phyloP scores from a whole-genome alignment of 768 basidiomycete genomes.

The Tricholomella constricta region DNA sequence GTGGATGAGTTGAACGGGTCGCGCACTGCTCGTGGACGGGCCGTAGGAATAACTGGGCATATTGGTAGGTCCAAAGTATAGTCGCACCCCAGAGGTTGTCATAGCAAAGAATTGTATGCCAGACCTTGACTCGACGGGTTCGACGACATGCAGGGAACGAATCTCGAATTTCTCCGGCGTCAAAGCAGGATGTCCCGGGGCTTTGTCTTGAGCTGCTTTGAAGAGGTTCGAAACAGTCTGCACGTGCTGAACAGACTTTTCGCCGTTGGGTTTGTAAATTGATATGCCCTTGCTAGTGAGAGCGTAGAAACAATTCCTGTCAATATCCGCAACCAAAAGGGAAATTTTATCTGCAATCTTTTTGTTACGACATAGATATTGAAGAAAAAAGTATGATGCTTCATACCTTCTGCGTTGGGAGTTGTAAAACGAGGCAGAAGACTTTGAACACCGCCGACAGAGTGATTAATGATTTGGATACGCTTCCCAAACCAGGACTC shows the following conservation, averaged over 20 bases:
- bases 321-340: conserved; percentile 63
- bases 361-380: conserved; percentile 9
- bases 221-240: conserved; percentile 76
- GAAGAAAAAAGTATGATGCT: conserved; percentile 1
- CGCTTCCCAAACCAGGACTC: conserved; percentile 93
- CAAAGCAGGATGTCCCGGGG: conserved; percentile 73
- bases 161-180: conserved; percentile 72
- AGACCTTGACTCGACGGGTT: conserved; percentile 64
- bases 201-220: conserved; percentile 79
- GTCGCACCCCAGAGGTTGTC: conserved; percentile 78
- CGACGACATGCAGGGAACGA: conserved; percentile 67
- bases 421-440: conserved; percentile 75
- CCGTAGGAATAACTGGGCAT: conserved; percentile 54
- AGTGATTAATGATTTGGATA: conserved; percentile 85
- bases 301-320: conserved; percentile 77
- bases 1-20: conserved; percentile 69
- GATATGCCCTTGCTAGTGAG: conserved; percentile 70
- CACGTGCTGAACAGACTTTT: conserved; percentile 69
- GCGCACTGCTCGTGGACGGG: conserved; percentile 29
- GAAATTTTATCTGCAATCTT: conserved; percentile 65
- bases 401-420: conserved; percentile 65
- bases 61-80: conserved; percentile 74
- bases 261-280: conserved; percentile 62
- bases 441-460: conserved; percentile 75
- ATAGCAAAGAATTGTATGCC: conserved; percentile 79